Evolutionary conservation across 2,329 filamentous ascomycete genomes (phyloP), one percentile per base, ranked within the genome.

Genomic region (Colletotrichum spaethianum): DNA sequence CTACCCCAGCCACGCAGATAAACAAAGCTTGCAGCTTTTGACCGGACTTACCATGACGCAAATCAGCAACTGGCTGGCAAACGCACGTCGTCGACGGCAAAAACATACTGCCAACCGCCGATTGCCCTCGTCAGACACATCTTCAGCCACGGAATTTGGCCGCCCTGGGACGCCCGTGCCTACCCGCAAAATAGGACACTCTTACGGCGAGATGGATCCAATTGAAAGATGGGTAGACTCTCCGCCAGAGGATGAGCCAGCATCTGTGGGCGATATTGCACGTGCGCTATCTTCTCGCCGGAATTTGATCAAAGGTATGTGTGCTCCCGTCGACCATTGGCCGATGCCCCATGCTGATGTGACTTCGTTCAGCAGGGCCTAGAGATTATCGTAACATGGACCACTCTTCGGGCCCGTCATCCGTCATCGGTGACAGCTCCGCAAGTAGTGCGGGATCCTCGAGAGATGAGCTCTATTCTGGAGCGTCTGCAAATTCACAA

Each of bases 41-140:
- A 93, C 91, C 4, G 90, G 90, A 20, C 81, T 93, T n/a, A 90
- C 86, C 65, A 82, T 87, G 42, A 88, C 83, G 42, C 91, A 93
- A 76, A 91, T 93, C 64, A 87, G 87, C 26, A 93, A 92, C 76
- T 93, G 91, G 91, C 87, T 93, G 70, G 91, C 91, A 46, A 93
- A 93, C 80, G 90, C 90, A 67, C 86, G 91, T 67, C 85, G 91
- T 74, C 85, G 91, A 74, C 85, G 91, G 74, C 40, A 42, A 18
- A 42, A 42, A 18, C 12, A 12, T 14, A 18, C 14, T 6, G 18
- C 5, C 18, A 42, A 42, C 12, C 40, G 40, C 16, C 40, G 40
- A 18, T 18, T 42, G 40, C 14, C 40, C 3, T 6, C 40, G 18
- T 42, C 40, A 42, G 40, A 42, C 16, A 12, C 16, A 42, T 18